Percentiles rank a stretch among this genome's conserved stretches.
Evolutionary conservation across 441 rosid species (phyloP).

Genomic region (Isatis lusitanica): DNA sequence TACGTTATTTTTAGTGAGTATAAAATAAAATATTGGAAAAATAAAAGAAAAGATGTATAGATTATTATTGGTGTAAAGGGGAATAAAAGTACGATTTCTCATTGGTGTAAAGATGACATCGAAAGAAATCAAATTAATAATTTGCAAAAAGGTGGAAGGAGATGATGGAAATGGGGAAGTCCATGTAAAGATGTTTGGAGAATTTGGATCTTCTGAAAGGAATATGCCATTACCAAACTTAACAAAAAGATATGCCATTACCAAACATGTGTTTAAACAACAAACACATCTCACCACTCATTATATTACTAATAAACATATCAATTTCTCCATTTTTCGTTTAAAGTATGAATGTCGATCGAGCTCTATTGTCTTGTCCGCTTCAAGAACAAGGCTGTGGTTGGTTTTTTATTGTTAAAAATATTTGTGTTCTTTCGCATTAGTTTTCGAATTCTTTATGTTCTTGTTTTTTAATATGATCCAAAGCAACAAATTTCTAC

Average conservation of each 20-base stretch:
- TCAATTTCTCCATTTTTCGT: background rate
- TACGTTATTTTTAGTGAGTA: background rate
- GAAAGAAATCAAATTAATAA: constrained; percentile 24
- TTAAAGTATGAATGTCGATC: background rate
- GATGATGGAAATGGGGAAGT: constrained; percentile 34
- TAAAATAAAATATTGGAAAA: background rate
- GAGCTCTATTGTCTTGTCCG: constrained; percentile 20
- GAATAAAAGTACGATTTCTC: constrained; percentile 26
- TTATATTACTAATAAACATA: background rate
- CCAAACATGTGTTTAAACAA: constrained; percentile 34
- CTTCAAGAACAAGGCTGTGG: constrained; percentile 1
- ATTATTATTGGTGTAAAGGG: constrained; percentile 30
- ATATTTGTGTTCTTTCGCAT: background rate
- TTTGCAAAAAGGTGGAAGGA: constrained; percentile 23
- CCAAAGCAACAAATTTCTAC: background rate
- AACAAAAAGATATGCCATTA: constrained; percentile 30
- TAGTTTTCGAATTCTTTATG: background rate
- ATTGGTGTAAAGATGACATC: constrained; percentile 35
- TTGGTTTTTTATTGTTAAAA: constrained; percentile 3
- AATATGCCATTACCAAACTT: constrained; percentile 38
- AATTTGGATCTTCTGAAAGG: constrained; percentile 39
- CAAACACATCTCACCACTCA: constrained; percentile 19
- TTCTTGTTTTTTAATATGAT: background rate
- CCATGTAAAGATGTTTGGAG: constrained; percentile 38
- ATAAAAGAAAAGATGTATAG: background rate